Conservation (phyloP, 139 green algal species). For the Coelastrella sp. region DNA sequence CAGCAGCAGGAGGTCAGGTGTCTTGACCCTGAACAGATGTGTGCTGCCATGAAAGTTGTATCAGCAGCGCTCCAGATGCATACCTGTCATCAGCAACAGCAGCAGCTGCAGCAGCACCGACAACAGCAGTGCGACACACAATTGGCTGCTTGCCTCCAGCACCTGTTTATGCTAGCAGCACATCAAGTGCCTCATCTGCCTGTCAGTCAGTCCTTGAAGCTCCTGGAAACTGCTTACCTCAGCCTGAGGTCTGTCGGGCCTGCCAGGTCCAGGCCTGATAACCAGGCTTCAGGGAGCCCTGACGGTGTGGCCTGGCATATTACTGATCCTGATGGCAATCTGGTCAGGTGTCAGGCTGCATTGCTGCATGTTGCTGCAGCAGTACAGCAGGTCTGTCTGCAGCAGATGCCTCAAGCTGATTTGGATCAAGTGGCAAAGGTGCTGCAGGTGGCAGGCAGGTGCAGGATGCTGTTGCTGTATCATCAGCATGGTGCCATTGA, state of each 20-base stretch:
- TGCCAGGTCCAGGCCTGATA: not conserved
- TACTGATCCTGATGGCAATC: not conserved
- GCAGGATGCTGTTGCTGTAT: not conserved
- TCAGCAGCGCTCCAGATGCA: not conserved
- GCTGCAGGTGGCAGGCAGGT: not conserved
- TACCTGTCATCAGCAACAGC: not conserved
- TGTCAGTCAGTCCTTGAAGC: not conserved
- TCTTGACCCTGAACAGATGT: not conserved
- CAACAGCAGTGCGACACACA: not conserved
- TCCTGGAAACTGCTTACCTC: not conserved
- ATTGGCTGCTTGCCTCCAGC: not conserved
- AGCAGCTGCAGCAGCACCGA: conserved; percentile 8
- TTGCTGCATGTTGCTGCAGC: not conserved
- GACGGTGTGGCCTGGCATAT: not conserved
- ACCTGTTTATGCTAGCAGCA: not conserved
- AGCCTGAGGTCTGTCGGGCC: not conserved
- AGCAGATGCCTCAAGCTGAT: not conserved
- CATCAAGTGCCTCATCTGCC: not conserved
- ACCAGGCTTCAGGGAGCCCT: not conserved
- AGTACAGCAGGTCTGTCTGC: not conserved
- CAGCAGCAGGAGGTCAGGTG: conserved; percentile 24
- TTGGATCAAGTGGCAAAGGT: not conserved
- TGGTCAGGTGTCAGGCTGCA: not conserved
- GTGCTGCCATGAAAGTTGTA: conserved; percentile 1
- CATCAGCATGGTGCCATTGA: not conserved